phyloP scores from a whole-genome alignment of 2,329 filamentous ascomycete species.

The Epichloe bromicola region DNA sequence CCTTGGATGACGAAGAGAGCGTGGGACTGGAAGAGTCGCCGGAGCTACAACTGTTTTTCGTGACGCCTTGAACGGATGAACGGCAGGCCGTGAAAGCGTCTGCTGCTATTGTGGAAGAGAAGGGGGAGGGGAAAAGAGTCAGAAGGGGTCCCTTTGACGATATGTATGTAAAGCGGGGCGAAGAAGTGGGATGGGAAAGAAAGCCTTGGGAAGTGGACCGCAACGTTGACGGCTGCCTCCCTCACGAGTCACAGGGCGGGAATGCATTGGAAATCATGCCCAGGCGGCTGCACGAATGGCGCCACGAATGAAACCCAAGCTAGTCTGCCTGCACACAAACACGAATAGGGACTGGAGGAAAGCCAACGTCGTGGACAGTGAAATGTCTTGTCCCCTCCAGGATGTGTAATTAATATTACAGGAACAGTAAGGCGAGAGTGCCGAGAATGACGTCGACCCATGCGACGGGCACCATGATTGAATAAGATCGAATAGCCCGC shows the following conservation, averaged over 20 bases:
- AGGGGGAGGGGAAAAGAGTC: not conserved
- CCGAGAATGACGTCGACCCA: no score
- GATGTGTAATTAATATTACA: no score
- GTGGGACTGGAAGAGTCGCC: conserved; percentile 1
- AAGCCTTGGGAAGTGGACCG: not conserved
- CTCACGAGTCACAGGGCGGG: no score
- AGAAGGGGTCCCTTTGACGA: conserved; percentile 1
- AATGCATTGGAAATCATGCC: not conserved
- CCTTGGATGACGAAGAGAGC: not conserved
- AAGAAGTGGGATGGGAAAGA: not conserved
- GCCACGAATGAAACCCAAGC: not conserved
- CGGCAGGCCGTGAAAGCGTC: conserved; percentile 4
- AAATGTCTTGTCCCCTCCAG: no score
- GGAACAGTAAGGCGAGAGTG: no score
- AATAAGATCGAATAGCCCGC: no score
- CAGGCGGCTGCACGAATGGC: not conserved
- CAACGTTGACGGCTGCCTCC: not conserved
- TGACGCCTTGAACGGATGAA: conserved; percentile 4
- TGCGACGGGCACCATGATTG: no score
- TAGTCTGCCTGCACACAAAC: no score
- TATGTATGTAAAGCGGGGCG: conserved; percentile 3
- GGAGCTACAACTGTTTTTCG: conserved; percentile 4
- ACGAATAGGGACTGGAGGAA: no score
- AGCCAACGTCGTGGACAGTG: no score
- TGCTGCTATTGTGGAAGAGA: conserved; percentile 1